Base-by-base conservation (phyloP, 2,329 filamentous ascomycete species). In the Chalaropsis ovoidea region DNA sequence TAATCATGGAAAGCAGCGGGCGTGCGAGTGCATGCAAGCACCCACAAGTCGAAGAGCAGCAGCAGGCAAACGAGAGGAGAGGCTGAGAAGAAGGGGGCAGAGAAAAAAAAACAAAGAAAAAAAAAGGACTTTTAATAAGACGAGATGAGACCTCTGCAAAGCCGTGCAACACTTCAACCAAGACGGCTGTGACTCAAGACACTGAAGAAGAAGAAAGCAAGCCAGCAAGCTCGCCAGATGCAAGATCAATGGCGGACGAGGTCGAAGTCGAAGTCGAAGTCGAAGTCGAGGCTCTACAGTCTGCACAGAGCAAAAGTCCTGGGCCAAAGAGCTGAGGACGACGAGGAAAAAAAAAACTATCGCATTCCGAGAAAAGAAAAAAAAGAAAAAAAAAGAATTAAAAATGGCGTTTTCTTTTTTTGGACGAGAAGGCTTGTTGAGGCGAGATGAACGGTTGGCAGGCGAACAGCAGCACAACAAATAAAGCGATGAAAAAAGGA, bases 1-100 rank as follows among this genome's bases (percentile, higher is more conserved):
- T 67, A 60, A 67, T 62, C 66, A 67, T 67, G 58, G 56, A 65
- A 60, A 67, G 47, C 31, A 65, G 61, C 71, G 72, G 72, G 72
- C 73, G 74, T 73, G 71, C 69, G 69, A 69, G 68, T 68, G 70
- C 66, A 71, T 68, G 68, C 70, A 68, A 72, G 71, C 27, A 52
- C 24, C 69, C 52, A 66, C 62, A 68, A 62, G 47, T 43, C 35
- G 61, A 54, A 49, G 54, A 19, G 31, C 8, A 56, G 17, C 27
- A 19, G 31, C 8, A 56, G 17, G 39, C 35, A 41, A 15, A 64
- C 19, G 17, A 24, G 64, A 62, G 64, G 35, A 67, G 60, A 64
- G 49, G 54, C 47, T 7, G 35, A 39, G 35, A 31, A 64, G 27
- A 42, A 39, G 41, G n/a, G 56, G 47, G 31, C 35, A 39, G 62